Percentiles rank a stretch among this genome's conserved stretches.
Conservation (phyloP, 495 filamentous ascomycete species). For the Astrothelium subdiscretum region DNA sequence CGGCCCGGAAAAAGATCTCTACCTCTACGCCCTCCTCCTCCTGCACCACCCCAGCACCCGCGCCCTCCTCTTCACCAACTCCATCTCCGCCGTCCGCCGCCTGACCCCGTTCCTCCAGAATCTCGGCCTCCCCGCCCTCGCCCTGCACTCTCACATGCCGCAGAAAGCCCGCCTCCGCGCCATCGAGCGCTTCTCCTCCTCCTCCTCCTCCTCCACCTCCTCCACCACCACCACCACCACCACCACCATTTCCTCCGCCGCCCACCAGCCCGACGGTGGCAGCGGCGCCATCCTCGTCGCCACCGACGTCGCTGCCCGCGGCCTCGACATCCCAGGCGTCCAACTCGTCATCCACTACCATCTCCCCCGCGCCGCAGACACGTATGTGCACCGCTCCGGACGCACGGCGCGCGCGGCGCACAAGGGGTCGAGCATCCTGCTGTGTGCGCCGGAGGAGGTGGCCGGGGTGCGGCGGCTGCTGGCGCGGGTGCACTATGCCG, state of each 20-base stretch:
- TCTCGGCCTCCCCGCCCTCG: conserved; percentile 62
- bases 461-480: conserved; percentile 70
- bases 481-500: conserved; percentile 81
- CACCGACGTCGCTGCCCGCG: conserved; percentile 93
- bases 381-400: conserved; percentile 90
- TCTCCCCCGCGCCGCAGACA: conserved; percentile 80
- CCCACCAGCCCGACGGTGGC: too few relatives aligned
- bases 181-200: conserved; percentile 67
- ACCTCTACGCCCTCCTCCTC: conserved; percentile 77
- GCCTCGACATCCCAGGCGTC: conserved; percentile 83
- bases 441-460: conserved; percentile 88
- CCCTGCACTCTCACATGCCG: conserved; percentile 85
- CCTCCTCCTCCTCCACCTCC: conserved; percentile 12
- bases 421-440: conserved; percentile 66
- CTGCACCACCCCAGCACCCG: conserved; percentile 58
- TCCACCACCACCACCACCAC: conserved; percentile 34
- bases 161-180: conserved; percentile 94
- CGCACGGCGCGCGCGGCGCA: conserved; percentile 79
- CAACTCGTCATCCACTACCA: conserved; percentile 90
- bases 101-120: conserved; percentile 75
- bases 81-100: conserved; percentile 82
- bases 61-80: conserved; percentile 87
- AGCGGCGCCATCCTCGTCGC: conserved; percentile 66
- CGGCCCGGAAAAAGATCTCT: conserved; percentile 91
- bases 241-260: background rate